Evolutionary conservation across 2,329 filamentous ascomycete species (phyloP).

Genomic region (Hawksworthiomyces lignivorus): DNA sequence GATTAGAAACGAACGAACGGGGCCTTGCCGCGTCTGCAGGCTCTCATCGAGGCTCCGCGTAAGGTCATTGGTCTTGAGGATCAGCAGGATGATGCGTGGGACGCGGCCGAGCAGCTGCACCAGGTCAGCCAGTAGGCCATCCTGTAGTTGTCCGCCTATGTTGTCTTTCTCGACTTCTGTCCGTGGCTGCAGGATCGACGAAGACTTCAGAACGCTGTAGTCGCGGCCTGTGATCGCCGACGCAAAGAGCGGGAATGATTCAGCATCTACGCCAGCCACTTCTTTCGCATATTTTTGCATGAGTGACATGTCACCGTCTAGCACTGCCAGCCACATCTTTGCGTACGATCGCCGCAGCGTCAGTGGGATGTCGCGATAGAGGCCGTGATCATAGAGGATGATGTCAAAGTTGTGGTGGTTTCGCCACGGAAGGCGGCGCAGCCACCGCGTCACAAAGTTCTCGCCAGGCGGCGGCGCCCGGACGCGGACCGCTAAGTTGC

Average conservation of each 20-base stretch:
- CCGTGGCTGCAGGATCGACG: conserved; percentile 44
- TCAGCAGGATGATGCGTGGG: conserved; percentile 84
- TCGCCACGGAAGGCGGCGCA: conserved; percentile 27
- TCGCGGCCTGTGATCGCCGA: conserved; percentile 94
- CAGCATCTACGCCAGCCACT: conserved; percentile 79
- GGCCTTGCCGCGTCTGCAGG: conserved; percentile 63
- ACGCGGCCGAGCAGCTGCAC: conserved; percentile 84
- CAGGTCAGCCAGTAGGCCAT: conserved; percentile 81
- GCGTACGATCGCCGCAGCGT: conserved; percentile 78
- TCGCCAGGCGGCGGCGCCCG: background rate
- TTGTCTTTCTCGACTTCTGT: conserved; percentile 72
- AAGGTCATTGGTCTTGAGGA: conserved; percentile 95
- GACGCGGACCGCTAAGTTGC: conserved; percentile 76
- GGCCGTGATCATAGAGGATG: conserved; percentile 91
- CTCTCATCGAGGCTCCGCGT: conserved; percentile 91
- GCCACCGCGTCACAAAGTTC: background rate
- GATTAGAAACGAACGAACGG: conserved; percentile 59
- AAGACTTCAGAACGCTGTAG: conserved; percentile 64
- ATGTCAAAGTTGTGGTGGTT: conserved; percentile 75
- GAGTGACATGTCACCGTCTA: conserved; percentile 73
- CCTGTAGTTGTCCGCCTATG: conserved; percentile 77
- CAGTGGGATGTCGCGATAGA: conserved; percentile 86
- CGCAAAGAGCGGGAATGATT: conserved; percentile 90
- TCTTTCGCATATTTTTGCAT: conserved; percentile 89
- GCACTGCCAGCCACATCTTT: conserved; percentile 93